Evolutionary conservation across 805 yeast species (phyloP), one percentile per base, ranked within the genome.

Genomic region (Yamadazyma phyllophila): DNA sequence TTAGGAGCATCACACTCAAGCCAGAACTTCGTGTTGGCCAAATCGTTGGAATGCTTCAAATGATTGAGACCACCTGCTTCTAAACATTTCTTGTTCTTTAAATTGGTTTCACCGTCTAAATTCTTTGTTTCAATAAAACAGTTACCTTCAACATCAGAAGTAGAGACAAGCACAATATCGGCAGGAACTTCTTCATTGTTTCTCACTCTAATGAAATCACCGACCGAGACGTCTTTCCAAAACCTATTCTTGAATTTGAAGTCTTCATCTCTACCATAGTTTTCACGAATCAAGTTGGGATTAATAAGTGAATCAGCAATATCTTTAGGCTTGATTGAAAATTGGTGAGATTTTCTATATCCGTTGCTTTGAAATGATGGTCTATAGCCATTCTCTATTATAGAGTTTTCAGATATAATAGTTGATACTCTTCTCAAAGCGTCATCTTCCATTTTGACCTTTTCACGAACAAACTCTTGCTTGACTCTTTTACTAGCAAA

Each of bases 181-280:
- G 92, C 90, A 1, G 95, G 95, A 6, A 85, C 75, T 66, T 85
- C 92, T 58, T 86, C 94, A 58, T 86, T 82, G 52, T 81, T 80
- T 50, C 83, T 78, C 20, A 86, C 73, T 56, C 91, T 71, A 20
- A 86, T 74, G 40, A 86, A 69, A 55, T 86, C 91, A 51, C 95
- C 95, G 20, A 85, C 90, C 36, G 68, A 64, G 30, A 86, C 78
- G 54, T 78, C 80, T 62, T 85, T 85, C 94, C 94, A 85, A 49
- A 69, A 73, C 42, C 73, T 74, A 29, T 74, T 74, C 48, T 65
- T 66, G 59, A 80, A 80, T 2, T 72, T 63, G 15, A 60, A 45
- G 4, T 69, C 59, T 33, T 56, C 51, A 9, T 59, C 64, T 26
- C 61, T 58, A 14, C 61, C 62, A 17, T 44, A 33, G 11, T 51